These are phyloP conservation scores for Curvularia sp. DNA, from an alignment of 2,329 filamentous ascomycete species.

Conservation along the genomic window DNA sequence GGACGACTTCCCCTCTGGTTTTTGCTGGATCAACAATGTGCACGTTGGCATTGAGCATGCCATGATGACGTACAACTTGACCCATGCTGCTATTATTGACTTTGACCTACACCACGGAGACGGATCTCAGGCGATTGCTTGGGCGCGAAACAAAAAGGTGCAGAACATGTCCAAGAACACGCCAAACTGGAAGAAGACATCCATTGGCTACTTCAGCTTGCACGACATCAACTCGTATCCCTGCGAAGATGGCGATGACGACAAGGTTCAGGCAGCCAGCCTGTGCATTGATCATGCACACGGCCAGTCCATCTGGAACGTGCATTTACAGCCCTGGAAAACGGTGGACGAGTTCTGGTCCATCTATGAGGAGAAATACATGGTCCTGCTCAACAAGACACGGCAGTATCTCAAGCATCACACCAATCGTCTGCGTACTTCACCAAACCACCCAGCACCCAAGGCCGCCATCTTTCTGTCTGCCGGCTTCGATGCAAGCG, in stretches of 20 bases:
- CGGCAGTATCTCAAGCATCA: conserved; percentile 77
- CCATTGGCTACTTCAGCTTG: conserved; percentile 94
- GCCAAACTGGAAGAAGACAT: conserved; percentile 78
- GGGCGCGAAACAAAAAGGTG: conserved; percentile 83
- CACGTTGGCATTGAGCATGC: conserved; percentile 96
- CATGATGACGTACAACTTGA: conserved; percentile 81
- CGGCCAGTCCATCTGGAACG: conserved; percentile 93
- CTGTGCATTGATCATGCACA: conserved; percentile 94
- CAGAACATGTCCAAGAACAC: conserved; percentile 71
- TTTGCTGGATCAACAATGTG: conserved; percentile 99
- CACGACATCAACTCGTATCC: conserved; percentile 99
- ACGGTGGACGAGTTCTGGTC: conserved; percentile 85
- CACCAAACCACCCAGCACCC: conserved; percentile 66
- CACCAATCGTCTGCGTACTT: conserved; percentile 67
- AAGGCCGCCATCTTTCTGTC: conserved; percentile 93
- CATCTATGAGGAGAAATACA: conserved; percentile 82
- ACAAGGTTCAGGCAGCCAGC: conserved; percentile 93
- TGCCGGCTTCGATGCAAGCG: conserved; percentile 95
- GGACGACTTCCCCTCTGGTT: conserved; percentile 85
- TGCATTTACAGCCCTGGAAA: conserved; percentile 89
- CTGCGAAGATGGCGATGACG: conserved; percentile 90
- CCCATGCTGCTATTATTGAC: conserved; percentile 78
- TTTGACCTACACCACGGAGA: conserved; percentile 54
- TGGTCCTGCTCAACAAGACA: conserved; percentile 79
- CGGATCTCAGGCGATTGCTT: conserved; percentile 93